These are phyloP conservation scores for Fonsecaea pugnacius DNA, from an alignment of 2,329 filamentous ascomycete species.

Conservation along the genomic window DNA sequence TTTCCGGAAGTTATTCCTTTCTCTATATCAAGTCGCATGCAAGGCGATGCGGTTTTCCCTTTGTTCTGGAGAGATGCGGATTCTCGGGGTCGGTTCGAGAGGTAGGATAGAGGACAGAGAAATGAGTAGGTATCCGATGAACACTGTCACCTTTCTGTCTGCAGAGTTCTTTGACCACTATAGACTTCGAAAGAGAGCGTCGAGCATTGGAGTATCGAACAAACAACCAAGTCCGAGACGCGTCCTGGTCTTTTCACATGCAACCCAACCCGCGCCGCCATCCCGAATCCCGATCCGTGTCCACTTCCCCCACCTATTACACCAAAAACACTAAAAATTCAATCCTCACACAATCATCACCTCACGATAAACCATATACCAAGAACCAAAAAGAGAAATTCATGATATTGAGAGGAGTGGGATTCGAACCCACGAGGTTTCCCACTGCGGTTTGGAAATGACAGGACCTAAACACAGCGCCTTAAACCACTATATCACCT, in stretches of 20 bases:
- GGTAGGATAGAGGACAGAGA: not conserved
- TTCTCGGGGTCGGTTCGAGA: not conserved
- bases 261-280: not conserved
- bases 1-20: not conserved
- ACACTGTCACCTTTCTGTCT: not conserved
- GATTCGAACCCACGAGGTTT: conserved; percentile 39
- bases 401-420: conserved; percentile 33
- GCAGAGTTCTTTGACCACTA: not conserved
- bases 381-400: not conserved
- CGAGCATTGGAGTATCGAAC: not conserved
- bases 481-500: conserved; percentile 36
- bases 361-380: not conserved
- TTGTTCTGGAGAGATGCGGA: not conserved
- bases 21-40: not conserved
- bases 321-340: too few relatives aligned
- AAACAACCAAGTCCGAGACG: not conserved
- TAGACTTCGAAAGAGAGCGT: not conserved
- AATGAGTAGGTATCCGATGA: not conserved
- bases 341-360: too few relatives aligned
- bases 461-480: conserved; percentile 39
- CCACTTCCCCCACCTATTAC: not conserved
- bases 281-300: not conserved
- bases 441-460: conserved; percentile 35
- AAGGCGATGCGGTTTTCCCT: not conserved
- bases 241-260: not conserved